Evolutionary conservation across 768 basidiomycete genomes (phyloP).

Genomic region (Gymnopilus junonius): DNA sequence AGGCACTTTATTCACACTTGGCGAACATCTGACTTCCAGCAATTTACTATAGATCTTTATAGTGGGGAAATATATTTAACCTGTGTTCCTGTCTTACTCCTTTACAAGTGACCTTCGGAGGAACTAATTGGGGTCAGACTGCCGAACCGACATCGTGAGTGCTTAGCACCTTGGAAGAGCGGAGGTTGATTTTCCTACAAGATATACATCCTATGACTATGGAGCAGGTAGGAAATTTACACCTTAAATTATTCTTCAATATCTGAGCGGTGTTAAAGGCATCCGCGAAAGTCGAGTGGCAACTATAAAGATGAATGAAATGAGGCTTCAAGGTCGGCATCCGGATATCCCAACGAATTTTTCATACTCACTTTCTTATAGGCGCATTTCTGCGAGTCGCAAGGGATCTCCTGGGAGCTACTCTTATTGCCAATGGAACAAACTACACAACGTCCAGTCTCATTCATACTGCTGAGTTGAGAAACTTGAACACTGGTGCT

Average conservation of each 20-base stretch:
- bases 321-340: conserved; percentile 51
- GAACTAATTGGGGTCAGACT: conserved; percentile 68
- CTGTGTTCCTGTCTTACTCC: not conserved
- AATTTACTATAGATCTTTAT: conserved; percentile 44
- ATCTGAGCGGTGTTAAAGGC: conserved; percentile 29
- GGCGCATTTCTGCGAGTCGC: conserved; percentile 59
- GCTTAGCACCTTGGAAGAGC: not conserved
- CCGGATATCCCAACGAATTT: not conserved
- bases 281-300: conserved; percentile 57
- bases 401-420: conserved; percentile 47
- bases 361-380: conserved; percentile 12
- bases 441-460: conserved; percentile 49
- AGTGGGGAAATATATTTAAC: conserved; percentile 32
- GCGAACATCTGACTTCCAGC: conserved; percentile 15
- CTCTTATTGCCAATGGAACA: conserved; percentile 53
- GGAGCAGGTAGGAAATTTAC: conserved; percentile 37
- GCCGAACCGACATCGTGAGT: conserved; percentile 55
- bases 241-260: not conserved
- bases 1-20: conserved; percentile 16
- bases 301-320: conserved; percentile 53
- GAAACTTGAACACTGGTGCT: conserved; percentile 47
- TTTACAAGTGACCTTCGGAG: conserved; percentile 57
- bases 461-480: conserved; percentile 50
- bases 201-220: conserved; percentile 64
- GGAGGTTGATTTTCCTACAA: not conserved